Base-by-base conservation (phyloP, 164 flowering plant genomes). In the Macadamia integrifolia region DNA sequence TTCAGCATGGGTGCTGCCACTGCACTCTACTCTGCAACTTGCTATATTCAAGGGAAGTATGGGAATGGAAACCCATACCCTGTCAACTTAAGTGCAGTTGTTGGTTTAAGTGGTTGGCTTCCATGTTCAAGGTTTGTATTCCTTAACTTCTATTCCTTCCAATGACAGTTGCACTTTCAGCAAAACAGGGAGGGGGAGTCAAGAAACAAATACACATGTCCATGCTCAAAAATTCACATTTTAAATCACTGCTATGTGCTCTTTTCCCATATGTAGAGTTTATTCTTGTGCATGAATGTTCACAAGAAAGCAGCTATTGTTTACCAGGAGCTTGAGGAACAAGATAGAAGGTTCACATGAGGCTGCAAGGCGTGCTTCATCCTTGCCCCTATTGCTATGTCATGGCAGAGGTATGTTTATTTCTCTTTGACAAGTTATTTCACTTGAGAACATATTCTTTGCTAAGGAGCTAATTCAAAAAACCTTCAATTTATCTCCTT, bases 1-100 rank as follows among this genome's bases (percentile, higher is more conserved):
- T 95, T 95, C 83, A 91, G 97, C 59, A 92, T 92, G 97, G 99
- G 99, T 65, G 97, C 93, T 72, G 96, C 99, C 58, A 82, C 80
- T 44, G 92, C 98, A 15, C 84, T 95, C 42, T 88, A 95, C 74
- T 92, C 98, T 55, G 98, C 96, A 49, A 89, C 92, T 61, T 91
- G 97, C 73, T 88, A 63, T 73, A 84, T 87, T 48, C 79, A 77
- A 49, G 98, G 97, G 15, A 86, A 79, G 76, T 91, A 83, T 71
- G 89, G 87, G 64, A 92, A 88, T 75, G 96, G 97, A 30, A 81
- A 69, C 63, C 82, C 80, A 2, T 95, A 92, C 78, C 80, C 80
- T 29, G 61, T 91, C 79, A 81, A 85, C 76, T 66, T 95, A 65
- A 85, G 88, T 70, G 89, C 90, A 48, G 80, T 89, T 74, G 80